Conservation (phyloP, 129 eudicot species). For the Flaveria bidentis region DNA sequence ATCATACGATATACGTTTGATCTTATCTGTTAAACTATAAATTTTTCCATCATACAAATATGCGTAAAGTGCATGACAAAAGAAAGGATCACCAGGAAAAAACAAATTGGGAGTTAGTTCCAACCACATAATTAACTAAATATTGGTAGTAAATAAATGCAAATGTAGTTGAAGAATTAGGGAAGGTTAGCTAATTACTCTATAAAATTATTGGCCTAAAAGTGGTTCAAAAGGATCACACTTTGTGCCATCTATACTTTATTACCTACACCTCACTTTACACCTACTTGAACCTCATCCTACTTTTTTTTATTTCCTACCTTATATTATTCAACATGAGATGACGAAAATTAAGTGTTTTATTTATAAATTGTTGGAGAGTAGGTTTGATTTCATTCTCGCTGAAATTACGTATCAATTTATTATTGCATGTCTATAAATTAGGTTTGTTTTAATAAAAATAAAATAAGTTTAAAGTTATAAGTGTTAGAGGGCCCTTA, state of each 20-base stretch:
- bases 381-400: conserved; percentile 17
- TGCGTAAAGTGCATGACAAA: too few species aligned
- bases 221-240: conserved; percentile 61
- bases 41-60: neutral
- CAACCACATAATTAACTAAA: conserved; percentile 46
- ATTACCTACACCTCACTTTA: conserved; percentile 62
- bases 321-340: neutral
- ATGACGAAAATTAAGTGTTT: neutral
- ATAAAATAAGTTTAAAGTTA: neutral
- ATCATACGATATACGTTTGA: neutral
- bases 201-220: conserved; percentile 41
- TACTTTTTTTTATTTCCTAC: neutral
- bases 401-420: neutral
- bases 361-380: conserved; percentile 7
- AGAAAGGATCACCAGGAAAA: too few species aligned
- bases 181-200: conserved; percentile 51
- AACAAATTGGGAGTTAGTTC: conserved; percentile 34
- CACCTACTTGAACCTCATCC: conserved; percentile 70
- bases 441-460: neutral
- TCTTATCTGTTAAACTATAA: neutral
- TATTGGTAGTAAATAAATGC: conserved; percentile 34
- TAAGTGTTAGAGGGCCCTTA: too few species aligned
- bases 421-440: neutral
- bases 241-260: conserved; percentile 37
- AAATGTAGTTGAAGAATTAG: conserved; percentile 41